These are phyloP conservation scores for Geranium brycei DNA, from an alignment of 345 rosid species.

Conservation along the genomic window DNA sequence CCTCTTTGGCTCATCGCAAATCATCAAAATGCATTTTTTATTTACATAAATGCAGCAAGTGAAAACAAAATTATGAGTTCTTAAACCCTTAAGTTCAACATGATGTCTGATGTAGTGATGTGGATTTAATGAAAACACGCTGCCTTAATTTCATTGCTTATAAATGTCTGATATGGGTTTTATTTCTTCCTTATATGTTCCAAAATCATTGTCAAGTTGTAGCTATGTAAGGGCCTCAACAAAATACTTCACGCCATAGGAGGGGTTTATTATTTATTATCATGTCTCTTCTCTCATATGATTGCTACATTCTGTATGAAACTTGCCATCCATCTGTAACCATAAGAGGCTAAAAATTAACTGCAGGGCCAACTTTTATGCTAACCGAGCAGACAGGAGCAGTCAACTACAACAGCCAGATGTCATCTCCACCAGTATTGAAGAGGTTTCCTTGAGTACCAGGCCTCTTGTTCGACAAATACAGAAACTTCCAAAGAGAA, in stretches of 20 bases:
- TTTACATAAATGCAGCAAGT: too few species aligned
- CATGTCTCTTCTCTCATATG: conserved; percentile 4
- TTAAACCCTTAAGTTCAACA: too few species aligned
- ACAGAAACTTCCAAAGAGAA: conserved; percentile 53
- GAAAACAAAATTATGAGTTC: too few species aligned
- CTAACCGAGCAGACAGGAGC: conserved; percentile 52
- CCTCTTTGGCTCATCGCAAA: not conserved
- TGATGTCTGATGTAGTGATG: too few species aligned
- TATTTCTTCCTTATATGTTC: too few species aligned
- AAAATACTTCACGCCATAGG: not conserved
- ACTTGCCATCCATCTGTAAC: not conserved
- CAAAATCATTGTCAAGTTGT: too few species aligned
- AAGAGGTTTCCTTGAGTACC: conserved; percentile 63
- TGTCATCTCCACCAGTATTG: conserved; percentile 45
- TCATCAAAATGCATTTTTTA: not conserved
- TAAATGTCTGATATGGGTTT: too few species aligned
- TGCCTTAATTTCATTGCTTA: too few species aligned
- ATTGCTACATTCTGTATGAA: not conserved
- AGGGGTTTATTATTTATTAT: conserved; percentile 2
- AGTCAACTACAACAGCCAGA: conserved; percentile 59
- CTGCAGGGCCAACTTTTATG: conserved; percentile 59
- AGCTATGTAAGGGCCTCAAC: not conserved
- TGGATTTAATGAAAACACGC: too few species aligned
- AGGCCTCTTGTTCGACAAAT: conserved; percentile 57
- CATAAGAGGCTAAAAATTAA: conserved; percentile 12